These are phyloP conservation scores for Chaetomiaceae sp. DNA, from an alignment of 2,329 filamentous ascomycete species.

Conservation along the genomic window DNA sequence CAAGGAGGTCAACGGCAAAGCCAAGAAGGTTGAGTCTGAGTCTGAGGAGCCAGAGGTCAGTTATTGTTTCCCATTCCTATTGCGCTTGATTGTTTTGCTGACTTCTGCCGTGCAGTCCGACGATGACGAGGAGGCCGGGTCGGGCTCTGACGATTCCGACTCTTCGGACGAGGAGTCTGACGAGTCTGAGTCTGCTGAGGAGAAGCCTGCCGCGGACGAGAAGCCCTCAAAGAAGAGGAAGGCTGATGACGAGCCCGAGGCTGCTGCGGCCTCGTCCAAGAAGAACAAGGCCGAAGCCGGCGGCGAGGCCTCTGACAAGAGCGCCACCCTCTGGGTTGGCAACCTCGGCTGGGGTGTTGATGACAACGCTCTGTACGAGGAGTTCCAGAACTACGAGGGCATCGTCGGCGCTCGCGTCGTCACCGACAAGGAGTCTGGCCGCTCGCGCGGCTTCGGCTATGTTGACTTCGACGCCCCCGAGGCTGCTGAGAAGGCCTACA, in stretches of 20 bases:
- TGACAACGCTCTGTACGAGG: conserved; percentile 70
- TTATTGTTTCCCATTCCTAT: background rate
- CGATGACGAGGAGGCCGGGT: conserved; percentile 28
- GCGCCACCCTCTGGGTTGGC: conserved; percentile 76
- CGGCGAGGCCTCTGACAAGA: conserved; percentile 40
- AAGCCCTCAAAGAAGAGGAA: conserved; percentile 60
- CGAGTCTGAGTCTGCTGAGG: conserved; percentile 29
- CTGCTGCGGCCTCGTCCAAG: conserved; percentile 48
- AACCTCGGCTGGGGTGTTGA: conserved; percentile 89
- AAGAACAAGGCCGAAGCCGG: conserved; percentile 63
- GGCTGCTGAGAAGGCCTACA: conserved; percentile 34
- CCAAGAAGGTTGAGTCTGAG: conserved; percentile 26
- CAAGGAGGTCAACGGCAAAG: conserved; percentile 36
- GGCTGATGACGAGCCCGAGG: conserved; percentile 45
- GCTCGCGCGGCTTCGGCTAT: conserved; percentile 90
- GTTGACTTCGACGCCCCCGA: conserved; percentile 72
- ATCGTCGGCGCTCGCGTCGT: conserved; percentile 71
- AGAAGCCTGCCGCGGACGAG: conserved; percentile 36
- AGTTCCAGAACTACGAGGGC: conserved; percentile 75
- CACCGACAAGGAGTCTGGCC: conserved; percentile 71
- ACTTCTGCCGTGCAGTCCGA: conserved; percentile 15
- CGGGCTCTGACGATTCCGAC: conserved; percentile 30
- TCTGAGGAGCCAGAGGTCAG: conserved; percentile 24
- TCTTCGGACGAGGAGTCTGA: conserved; percentile 29
- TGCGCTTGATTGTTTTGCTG: conserved; percentile 9